These are phyloP conservation scores for Kwoniella newhampshirensis DNA, from an alignment of 768 basidiomycete species.

Conservation along the genomic window DNA sequence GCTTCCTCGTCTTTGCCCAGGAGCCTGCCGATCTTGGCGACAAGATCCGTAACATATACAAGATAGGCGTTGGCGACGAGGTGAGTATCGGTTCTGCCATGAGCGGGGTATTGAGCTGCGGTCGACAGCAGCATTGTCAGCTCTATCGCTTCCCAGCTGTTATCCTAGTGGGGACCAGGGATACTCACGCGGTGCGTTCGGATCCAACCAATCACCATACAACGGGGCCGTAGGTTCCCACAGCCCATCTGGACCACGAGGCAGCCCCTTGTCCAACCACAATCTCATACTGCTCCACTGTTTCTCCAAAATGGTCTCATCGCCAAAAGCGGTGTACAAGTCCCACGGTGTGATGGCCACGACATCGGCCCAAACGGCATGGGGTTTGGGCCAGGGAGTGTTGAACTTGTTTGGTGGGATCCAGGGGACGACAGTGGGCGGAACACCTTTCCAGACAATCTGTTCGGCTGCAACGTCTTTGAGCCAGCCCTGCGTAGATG, in stretches of 20 bases:
- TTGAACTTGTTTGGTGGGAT: conserved; percentile 15
- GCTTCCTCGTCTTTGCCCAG: conserved; percentile 33
- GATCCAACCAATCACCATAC: conserved; percentile 41
- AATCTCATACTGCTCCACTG: conserved; percentile 40
- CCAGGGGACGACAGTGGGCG: conserved; percentile 40
- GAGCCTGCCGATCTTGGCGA: conserved; percentile 25
- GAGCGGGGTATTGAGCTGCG: conserved; percentile 18
- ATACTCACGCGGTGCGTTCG: conserved; percentile 23
- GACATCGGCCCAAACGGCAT: conserved; percentile 42
- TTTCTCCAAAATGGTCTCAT: conserved; percentile 21
- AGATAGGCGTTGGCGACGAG: conserved; percentile 49
- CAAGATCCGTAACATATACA: conserved; percentile 30
- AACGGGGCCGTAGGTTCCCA: conserved; percentile 17
- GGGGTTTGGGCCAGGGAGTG: conserved; percentile 7
- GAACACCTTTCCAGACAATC: conserved; percentile 23
- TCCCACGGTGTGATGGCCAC: conserved; percentile 38
- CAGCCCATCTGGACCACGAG: conserved; percentile 31
- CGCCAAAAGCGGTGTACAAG: conserved; percentile 37
- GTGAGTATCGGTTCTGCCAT: conserved; percentile 35
- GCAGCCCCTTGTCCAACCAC: conserved; percentile 46
- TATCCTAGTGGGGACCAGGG: neutral
- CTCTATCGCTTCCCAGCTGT: too few relatives aligned
- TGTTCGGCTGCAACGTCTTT: conserved; percentile 41
- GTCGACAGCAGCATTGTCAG: too few relatives aligned
- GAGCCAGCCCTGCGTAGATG: conserved; percentile 29